Evolutionary conservation across 202 grass and related monocot species (phyloP).

Genomic region (Panicum virgatum): DNA sequence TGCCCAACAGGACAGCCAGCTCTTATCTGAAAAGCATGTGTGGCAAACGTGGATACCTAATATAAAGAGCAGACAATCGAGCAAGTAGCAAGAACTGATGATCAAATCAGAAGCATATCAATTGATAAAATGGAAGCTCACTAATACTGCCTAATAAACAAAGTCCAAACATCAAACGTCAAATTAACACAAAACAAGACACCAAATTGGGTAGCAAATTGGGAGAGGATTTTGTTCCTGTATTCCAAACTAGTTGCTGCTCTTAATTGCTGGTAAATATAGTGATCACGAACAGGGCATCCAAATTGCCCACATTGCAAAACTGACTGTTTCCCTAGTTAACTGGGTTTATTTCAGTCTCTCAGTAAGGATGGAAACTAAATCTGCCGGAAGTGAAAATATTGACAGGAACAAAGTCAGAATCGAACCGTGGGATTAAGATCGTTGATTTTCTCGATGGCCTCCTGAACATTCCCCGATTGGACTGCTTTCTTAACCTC

Average conservation of each 20-base stretch:
- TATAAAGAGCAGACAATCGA: not conserved
- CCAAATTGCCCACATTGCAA: conserved; percentile 4
- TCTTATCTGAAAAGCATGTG: conserved; percentile 8
- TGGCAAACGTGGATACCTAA: not conserved
- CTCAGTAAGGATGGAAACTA: not conserved
- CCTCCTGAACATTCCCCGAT: conserved; percentile 94
- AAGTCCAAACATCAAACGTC: not conserved
- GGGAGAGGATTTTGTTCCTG: not conserved
- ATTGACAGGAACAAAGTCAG: conserved; percentile 2
- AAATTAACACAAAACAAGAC: not conserved
- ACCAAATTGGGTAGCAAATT: not conserved
- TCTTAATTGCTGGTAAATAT: conserved; percentile 3
- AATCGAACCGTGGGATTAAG: conserved; percentile 82
- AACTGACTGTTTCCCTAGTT: conserved; percentile 6
- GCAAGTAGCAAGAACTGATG: not conserved
- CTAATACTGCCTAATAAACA: not conserved
- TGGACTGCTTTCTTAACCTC: conserved; percentile 87
- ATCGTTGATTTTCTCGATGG: conserved; percentile 96
- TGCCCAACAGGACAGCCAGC: not conserved
- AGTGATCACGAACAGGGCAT: not conserved
- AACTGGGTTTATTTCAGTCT: not conserved
- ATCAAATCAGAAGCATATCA: not conserved
- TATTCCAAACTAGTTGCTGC: not conserved
- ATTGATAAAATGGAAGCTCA: not conserved
- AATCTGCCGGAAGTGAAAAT: not conserved